Evolutionary conservation across 192 early-diverging fungal species (phyloP), one percentile per base, ranked within the genome.

Genomic region (Funneliformis mosseae): DNA sequence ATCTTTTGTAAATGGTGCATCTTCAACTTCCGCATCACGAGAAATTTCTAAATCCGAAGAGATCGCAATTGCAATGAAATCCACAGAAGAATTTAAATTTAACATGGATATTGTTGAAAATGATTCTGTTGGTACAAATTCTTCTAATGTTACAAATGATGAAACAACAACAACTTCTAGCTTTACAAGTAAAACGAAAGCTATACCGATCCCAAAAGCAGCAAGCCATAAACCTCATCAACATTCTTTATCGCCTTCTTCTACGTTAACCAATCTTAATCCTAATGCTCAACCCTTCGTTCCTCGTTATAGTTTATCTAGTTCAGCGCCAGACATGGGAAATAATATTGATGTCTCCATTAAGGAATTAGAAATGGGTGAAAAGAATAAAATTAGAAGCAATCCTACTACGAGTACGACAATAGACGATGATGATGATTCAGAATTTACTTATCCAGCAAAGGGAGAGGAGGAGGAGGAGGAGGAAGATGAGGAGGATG

Each of bases 281-380:
- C 81, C 4, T 59, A 74, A 9, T 70, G 62, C 4, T 75, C 80
- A 66, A 80, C 76, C 16, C 69, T 85, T 7, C 21, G 64, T 25
- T 85, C 82, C 66, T 71, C 82, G 50, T 18, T 3, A 3, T 21
- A 55, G 14, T 77, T 76, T 11, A 85, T 85, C 62, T 60, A 83
- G 28, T 63, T 81, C 7, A 73, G 79, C 6, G 2, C 63, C 63
- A 28, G 69, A 38, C 12, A 50, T 16, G 12, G 1, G 38, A 9
- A 28, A 2, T 70, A 6, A 43, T 21, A 9, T n/a, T 21, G n/a
- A 43, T 4, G 8, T n/a, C 43, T 18, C 33, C 18, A 71, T 16
- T 39, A 43, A n/a, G 12, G 28, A n/a, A 4, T 71, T 50, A 50
- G 50, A 55, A n/a, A 55, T 5, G 50, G 23, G 39, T 33, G 50